phyloP scores from a whole-genome alignment of 2,329 filamentous ascomycete species.

The Alternaria atra region DNA sequence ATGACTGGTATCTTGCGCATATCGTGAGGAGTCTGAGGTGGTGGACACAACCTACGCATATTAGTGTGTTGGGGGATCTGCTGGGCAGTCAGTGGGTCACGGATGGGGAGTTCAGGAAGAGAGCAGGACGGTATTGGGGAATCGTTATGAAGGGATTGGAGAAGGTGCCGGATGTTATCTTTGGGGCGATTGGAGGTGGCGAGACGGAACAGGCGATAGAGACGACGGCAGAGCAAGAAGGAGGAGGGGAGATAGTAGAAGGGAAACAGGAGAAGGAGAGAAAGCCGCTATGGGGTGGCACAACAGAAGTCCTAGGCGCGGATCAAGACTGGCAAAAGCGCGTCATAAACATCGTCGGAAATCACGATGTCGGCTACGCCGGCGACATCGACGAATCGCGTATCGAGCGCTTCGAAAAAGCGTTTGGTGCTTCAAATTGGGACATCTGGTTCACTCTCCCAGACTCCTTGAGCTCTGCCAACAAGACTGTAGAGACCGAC shows the following conservation, averaged over 20 bases:
- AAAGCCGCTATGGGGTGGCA: conserved; percentile 35
- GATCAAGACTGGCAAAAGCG: conserved; percentile 73
- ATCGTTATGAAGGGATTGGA: conserved; percentile 76
- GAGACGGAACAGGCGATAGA: background rate
- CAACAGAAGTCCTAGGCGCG: conserved; percentile 51
- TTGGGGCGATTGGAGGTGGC: conserved; percentile 20
- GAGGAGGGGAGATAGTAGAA: conserved; percentile 30
- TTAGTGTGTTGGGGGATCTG: conserved; percentile 88
- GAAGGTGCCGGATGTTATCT: conserved; percentile 62
- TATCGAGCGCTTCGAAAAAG: conserved; percentile 80
- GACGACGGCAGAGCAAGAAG: conserved; percentile 17
- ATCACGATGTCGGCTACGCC: conserved; percentile 96
- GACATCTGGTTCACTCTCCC: conserved; percentile 73
- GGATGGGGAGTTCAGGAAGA: conserved; percentile 80
- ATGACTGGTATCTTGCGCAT: conserved; percentile 93
- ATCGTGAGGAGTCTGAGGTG: conserved; percentile 85
- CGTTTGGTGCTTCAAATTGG: conserved; percentile 91
- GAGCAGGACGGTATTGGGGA: conserved; percentile 81
- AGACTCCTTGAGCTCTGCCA: background rate
- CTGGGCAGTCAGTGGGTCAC: conserved; percentile 95
- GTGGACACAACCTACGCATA: conserved; percentile 87
- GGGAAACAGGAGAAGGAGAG: conserved; percentile 12
- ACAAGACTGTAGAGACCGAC: background rate
- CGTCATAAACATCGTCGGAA: conserved; percentile 90
- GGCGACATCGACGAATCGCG: conserved; percentile 84